Percentiles rank a stretch among this genome's conserved stretches.
Conservation (phyloP, 257 asterid species). For the Gardenia jasminoides region DNA sequence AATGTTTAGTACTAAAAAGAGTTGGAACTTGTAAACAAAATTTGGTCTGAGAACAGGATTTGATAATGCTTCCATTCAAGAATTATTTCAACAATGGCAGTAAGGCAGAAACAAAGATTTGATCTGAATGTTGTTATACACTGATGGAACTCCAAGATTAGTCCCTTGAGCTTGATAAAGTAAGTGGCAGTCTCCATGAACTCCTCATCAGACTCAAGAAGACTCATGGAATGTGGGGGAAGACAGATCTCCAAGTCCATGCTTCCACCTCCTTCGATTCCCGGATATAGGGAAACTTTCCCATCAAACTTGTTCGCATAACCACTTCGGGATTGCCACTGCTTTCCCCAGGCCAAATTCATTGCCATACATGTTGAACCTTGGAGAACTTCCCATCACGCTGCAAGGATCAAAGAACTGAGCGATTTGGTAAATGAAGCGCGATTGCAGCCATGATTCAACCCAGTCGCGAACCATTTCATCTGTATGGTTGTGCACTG, state of each 20-base stretch:
- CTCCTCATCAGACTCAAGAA: conserved; percentile 32
- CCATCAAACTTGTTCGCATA: conserved; percentile 34
- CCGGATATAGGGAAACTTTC: conserved; percentile 27
- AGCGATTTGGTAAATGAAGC: neutral
- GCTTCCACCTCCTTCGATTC: conserved; percentile 29
- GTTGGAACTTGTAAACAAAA: no score
- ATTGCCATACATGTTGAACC: conserved; percentile 31
- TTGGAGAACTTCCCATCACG: neutral
- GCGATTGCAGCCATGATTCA: neutral
- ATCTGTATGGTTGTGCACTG: neutral
- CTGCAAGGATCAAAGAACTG: neutral
- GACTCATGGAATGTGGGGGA: conserved; percentile 24
- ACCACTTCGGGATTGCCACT: conserved; percentile 34
- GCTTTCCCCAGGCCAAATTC: conserved; percentile 44
- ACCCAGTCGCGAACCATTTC: neutral
- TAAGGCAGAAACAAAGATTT: neutral
- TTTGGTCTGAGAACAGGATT: no score
- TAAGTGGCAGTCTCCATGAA: conserved; percentile 17
- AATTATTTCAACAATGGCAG: neutral
- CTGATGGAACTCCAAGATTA: neutral
- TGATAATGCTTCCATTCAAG: no score
- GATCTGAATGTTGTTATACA: neutral
- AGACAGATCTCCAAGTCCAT: conserved; percentile 40
- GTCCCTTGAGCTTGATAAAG: neutral
- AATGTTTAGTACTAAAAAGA: no score